These are phyloP conservation scores for Ophiostoma quercus DNA, from an alignment of 2,329 filamentous ascomycete species.

Conservation along the genomic window DNA sequence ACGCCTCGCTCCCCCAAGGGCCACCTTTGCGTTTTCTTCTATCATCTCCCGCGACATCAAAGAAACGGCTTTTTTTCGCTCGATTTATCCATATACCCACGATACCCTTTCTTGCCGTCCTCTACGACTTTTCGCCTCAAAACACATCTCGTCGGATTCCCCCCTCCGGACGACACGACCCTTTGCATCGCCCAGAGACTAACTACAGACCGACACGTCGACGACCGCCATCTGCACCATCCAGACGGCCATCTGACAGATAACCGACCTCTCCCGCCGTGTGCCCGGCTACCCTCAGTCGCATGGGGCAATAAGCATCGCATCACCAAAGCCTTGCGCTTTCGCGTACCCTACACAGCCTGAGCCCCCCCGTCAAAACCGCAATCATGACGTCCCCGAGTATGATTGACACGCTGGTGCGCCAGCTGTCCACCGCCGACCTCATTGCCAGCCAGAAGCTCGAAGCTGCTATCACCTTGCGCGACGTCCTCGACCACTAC, in stretches of 20 bases:
- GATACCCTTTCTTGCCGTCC: background rate
- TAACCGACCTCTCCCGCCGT: background rate
- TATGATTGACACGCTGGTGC: constrained; percentile 57
- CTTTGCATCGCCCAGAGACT: background rate
- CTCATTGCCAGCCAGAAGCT: constrained; percentile 68
- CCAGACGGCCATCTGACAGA: background rate
- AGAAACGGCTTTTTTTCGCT: background rate
- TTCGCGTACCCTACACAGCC: background rate
- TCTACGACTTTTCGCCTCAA: background rate
- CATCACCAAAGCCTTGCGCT: constrained; percentile 10
- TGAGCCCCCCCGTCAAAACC: constrained; percentile 23
- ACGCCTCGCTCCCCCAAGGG: background rate
- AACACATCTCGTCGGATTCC: background rate
- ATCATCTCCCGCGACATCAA: background rate
- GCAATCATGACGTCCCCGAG: constrained; percentile 56
- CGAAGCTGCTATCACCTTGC: constrained; percentile 76
- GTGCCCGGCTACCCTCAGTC: background rate
- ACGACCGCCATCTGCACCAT: background rate
- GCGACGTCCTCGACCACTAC: constrained; percentile 88
- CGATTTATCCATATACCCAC: background rate
- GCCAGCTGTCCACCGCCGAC: constrained; percentile 53
- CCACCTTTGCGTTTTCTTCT: background rate
- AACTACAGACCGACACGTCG: background rate
- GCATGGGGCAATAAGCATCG: constrained; percentile 13
- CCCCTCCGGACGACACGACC: background rate